A percentile compares a stretch with the other conserved stretches of the same genome.
phyloP scores from a whole-genome alignment of 305 asterid species.

The Solanum aculeatissimum region DNA sequence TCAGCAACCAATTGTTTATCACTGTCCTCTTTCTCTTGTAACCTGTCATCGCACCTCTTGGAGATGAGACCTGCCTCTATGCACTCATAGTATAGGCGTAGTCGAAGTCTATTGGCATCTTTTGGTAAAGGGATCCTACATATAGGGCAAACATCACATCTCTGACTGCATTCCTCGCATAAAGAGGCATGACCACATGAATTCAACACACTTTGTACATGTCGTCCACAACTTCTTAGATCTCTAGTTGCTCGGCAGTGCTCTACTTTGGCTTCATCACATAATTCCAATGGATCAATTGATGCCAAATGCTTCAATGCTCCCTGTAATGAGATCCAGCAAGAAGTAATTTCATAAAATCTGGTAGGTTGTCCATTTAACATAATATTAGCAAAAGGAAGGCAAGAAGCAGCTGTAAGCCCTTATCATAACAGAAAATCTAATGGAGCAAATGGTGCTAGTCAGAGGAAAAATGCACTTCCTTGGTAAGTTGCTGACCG shows the following conservation, averaged over 20 bases:
- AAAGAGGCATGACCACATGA: constrained; percentile 90
- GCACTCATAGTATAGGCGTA: constrained; percentile 82
- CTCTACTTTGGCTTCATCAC: constrained; percentile 93
- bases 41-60: constrained; percentile 64
- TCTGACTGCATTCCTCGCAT: constrained; percentile 90
- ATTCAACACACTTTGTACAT: constrained; percentile 55
- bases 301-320: constrained; percentile 73
- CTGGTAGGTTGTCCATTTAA: neutral
- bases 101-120: constrained; percentile 49
- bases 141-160: constrained; percentile 88
- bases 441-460: neutral
- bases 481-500: neutral
- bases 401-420: neutral
- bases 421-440: neutral
- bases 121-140: constrained; percentile 61
- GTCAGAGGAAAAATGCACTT: neutral
- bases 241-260: constrained; percentile 93
- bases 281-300: constrained; percentile 71
- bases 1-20: constrained; percentile 56
- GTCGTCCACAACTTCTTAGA: constrained; percentile 83
- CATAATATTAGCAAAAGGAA: neutral
- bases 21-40: constrained; percentile 49
- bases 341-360: neutral
- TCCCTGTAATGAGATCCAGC: constrained; percentile 33
- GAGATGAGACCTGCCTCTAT: constrained; percentile 85